Percentiles rank a stretch among this genome's conserved stretches.
phyloP scores from a whole-genome alignment of 495 filamentous ascomycete genomes.

The Beverwykella pulmonaria region DNA sequence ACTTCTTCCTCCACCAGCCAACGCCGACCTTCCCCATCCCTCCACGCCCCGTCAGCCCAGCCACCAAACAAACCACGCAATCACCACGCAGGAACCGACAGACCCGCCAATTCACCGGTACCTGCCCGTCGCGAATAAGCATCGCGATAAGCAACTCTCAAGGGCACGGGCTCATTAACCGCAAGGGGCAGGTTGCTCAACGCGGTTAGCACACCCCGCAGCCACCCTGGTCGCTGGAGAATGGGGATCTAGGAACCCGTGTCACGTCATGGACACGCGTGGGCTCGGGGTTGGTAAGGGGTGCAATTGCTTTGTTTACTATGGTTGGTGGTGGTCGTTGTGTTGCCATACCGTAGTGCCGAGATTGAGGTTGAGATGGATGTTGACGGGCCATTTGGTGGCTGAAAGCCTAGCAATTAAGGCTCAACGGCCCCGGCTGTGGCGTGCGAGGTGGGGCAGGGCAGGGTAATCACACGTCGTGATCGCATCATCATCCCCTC shows the following conservation, averaged over 20 bases:
- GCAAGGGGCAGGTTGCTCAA: slow-evolving; percentile 23
- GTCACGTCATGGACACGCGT: background rate
- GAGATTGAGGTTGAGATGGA: no score
- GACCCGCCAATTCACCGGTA: background rate
- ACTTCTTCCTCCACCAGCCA: background rate
- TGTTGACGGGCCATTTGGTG: no score
- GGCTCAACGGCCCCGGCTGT: background rate
- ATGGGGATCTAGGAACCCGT: background rate
- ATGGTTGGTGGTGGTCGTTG: background rate
- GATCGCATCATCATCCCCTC: background rate
- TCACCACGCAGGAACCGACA: background rate
- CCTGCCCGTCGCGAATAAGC: background rate
- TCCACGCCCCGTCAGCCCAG: background rate
- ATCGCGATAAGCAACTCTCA: slow-evolving; percentile 19
- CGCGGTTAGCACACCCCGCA: background rate
- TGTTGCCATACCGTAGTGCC: background rate
- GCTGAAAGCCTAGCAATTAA: background rate
- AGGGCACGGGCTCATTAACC: slow-evolving; percentile 27
- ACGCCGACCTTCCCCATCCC: background rate
- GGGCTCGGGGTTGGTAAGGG: background rate
- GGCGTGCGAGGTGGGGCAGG: background rate
- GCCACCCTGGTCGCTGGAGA: background rate
- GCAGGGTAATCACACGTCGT: no score
- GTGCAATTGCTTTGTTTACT: background rate
- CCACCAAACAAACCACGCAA: background rate